Conservation (phyloP, 768 basidiomycete genomes). For the Panaeolus cyanescens region DNA sequence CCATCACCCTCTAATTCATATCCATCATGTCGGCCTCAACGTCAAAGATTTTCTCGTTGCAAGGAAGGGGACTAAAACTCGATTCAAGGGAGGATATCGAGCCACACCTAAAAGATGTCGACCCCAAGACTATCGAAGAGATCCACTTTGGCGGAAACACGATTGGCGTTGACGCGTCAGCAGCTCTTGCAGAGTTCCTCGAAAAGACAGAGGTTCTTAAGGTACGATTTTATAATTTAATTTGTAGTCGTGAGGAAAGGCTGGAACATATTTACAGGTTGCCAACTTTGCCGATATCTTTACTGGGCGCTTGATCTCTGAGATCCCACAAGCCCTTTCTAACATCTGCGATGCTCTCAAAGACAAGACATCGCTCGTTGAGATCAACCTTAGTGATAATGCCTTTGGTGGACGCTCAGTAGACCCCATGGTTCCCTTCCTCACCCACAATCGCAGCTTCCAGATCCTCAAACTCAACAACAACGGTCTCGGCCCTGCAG, state of each 20-base stretch:
- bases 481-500: slow-evolving; percentile 92
- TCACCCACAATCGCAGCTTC: slow-evolving; percentile 80
- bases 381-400: slow-evolving; percentile 93
- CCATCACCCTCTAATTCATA: neutral
- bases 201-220: slow-evolving; percentile 65
- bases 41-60: slow-evolving; percentile 42
- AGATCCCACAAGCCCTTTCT: slow-evolving; percentile 89
- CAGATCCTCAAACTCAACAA: slow-evolving; percentile 91
- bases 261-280: slow-evolving; percentile 51
- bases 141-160: slow-evolving; percentile 95
- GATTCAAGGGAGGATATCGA: slow-evolving; percentile 74
- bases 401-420: slow-evolving; percentile 96
- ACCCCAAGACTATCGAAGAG: slow-evolving; percentile 74
- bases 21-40: slow-evolving; percentile 16
- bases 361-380: slow-evolving; percentile 76
- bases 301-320: slow-evolving; percentile 92
- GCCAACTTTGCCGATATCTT: slow-evolving; percentile 98
- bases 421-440: slow-evolving; percentile 90
- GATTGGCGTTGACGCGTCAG: slow-evolving; percentile 87
- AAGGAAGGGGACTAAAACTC: slow-evolving; percentile 79
- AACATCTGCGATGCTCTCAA: slow-evolving; percentile 88
- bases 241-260: neutral
- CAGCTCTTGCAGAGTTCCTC: slow-evolving; percentile 81
- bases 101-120: slow-evolving; percentile 66
- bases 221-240: slow-evolving; percentile 44